phyloP scores from a whole-genome alignment of 78 protist genomes.

The Acrasis kona region DNA sequence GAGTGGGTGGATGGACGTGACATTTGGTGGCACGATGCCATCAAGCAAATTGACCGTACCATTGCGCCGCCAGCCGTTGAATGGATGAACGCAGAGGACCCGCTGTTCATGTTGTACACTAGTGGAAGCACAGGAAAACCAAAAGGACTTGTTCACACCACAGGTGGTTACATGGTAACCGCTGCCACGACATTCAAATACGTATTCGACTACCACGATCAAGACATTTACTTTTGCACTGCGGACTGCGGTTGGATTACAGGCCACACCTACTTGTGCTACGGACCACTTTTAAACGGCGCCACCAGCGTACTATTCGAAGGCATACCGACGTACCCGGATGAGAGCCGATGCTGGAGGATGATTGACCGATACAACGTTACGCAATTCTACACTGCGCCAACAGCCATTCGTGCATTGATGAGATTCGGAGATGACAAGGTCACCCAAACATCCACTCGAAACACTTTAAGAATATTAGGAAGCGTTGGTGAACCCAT shows the following conservation, averaged over 20 bases:
- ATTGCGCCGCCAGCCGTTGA: conserved; percentile 21
- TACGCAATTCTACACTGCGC: conserved; percentile 93
- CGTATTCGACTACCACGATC: conserved; percentile 76
- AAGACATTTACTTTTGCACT: conserved; percentile 89
- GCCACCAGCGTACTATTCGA: conserved; percentile 89
- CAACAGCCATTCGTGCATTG: conserved; percentile 91
- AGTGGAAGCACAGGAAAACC: conserved; percentile 93
- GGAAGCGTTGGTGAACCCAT: conserved; percentile 93
- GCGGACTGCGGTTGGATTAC: conserved; percentile 94
- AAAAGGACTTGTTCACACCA: conserved; percentile 85
- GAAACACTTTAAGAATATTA: conserved; percentile 56
- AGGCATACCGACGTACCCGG: conserved; percentile 82
- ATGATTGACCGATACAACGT: conserved; percentile 69
- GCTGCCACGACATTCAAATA: conserved; percentile 58
- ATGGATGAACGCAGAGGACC: conserved; percentile 75
- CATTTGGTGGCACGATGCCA: conserved; percentile 18
- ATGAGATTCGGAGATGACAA: conserved; percentile 60
- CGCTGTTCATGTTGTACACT: conserved; percentile 92
- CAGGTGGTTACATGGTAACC: conserved; percentile 72
- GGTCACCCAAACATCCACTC: conserved; percentile 25
- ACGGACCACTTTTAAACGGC: conserved; percentile 92
- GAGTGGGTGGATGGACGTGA: conserved; percentile 19
- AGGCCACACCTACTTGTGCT: conserved; percentile 87
- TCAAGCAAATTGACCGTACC: background rate
- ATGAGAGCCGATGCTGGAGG: conserved; percentile 77